Percentiles rank a stretch among this genome's conserved stretches.
These are phyloP conservation scores for Boletus fagicola DNA, from an alignment of 768 basidiomycete species.

Conservation along the genomic window DNA sequence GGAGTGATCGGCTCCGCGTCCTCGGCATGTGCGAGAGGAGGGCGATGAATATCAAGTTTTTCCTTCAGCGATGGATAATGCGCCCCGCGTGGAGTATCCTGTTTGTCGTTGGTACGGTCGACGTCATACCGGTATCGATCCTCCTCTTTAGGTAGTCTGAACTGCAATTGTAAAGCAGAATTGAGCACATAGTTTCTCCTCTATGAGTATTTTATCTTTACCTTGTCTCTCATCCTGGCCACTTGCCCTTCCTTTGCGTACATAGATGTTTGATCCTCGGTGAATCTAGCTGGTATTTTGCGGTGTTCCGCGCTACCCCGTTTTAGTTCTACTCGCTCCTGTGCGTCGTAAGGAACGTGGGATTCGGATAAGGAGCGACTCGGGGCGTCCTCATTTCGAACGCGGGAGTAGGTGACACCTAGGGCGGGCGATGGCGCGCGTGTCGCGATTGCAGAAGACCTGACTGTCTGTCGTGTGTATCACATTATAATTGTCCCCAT, in stretches of 20 bases:
- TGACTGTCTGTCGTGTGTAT: not conserved
- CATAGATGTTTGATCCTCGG: not conserved
- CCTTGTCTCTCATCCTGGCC: slow-evolving; percentile 3
- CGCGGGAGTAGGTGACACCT: not conserved
- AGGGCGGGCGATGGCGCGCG: not conserved
- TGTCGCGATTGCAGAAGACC: not conserved
- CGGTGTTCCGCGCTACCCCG: not conserved
- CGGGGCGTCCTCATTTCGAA: not conserved
- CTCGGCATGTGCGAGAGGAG: not conserved
- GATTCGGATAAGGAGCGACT: not conserved
- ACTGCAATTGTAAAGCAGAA: not conserved
- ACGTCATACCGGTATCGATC: no score
- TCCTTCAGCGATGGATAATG: not conserved
- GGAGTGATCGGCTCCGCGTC: not conserved
- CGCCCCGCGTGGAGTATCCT: no score
- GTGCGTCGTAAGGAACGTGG: not conserved
- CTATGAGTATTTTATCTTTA: not conserved
- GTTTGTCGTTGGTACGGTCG: no score
- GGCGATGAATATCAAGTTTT: not conserved
- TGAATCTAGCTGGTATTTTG: not conserved
- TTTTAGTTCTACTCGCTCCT: not conserved
- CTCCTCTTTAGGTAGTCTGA: no score
- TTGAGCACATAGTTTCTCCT: not conserved
- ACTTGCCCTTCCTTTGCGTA: not conserved
- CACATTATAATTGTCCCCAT: not conserved